These are phyloP conservation scores for Cladosporium oxysporum DNA, from an alignment of 2,329 filamentous ascomycete genomes.

Conservation along the genomic window DNA sequence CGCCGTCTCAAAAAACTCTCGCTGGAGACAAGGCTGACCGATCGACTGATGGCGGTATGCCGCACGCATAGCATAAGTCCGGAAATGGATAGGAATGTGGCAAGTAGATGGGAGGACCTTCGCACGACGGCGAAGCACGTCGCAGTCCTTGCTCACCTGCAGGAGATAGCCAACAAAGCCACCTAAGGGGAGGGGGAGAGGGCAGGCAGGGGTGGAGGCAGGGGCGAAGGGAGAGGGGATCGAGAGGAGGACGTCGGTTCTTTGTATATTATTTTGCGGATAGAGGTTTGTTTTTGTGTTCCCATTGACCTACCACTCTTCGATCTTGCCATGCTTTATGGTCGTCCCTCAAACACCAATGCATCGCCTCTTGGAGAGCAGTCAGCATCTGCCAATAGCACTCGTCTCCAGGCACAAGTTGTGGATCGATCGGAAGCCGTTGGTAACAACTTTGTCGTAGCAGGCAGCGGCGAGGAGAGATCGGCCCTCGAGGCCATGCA, in stretches of 20 bases:
- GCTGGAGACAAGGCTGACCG: neutral
- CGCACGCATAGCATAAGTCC: neutral
- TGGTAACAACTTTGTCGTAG: neutral
- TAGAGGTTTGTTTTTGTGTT: neutral
- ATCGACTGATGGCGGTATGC: slow-evolving; percentile 4
- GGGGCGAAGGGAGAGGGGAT: neutral
- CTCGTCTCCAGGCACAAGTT: neutral
- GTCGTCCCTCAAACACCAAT: neutral
- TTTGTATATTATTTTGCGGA: neutral
- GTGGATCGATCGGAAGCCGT: neutral
- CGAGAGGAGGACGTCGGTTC: neutral
- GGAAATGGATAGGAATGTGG: neutral
- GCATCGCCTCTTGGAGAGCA: neutral
- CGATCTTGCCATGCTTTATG: neutral
- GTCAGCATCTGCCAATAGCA: neutral
- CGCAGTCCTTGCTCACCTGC: neutral
- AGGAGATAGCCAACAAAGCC: neutral
- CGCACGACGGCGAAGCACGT: neutral
- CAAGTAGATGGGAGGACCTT: neutral
- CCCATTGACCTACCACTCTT: neutral
- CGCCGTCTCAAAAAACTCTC: neutral
- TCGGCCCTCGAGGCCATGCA: neutral
- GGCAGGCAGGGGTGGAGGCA: neutral
- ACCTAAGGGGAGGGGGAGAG: neutral
- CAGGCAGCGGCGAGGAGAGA: neutral